Evolutionary conservation across 306 rosid species (phyloP), one percentile per base, ranked within the genome.

Genomic region (Erythrophleum fordii): DNA sequence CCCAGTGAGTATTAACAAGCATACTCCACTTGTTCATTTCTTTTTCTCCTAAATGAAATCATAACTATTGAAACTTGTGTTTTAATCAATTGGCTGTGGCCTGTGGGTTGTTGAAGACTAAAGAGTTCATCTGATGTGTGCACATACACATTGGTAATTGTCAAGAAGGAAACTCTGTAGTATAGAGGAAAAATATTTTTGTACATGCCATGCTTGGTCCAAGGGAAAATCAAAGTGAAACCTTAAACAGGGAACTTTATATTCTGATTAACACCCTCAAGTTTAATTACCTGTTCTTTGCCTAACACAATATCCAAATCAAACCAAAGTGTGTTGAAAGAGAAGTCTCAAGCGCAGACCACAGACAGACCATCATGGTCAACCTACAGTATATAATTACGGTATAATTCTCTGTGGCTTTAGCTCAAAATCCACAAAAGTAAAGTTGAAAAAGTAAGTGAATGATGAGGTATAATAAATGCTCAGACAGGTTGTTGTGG

Each of bases 401-500:
- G 23, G 0, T 23, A 56, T 28, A 5, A 56, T 56, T 56, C 34
- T 14, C 28, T 8, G 23, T 14, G 25, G 64, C 17, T 23, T 56
- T 56, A 10, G 34, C 34, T 34, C 25, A 58, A 58, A 23, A 17
- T 58, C 64, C 8, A 10, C 25, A 58, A 25, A 58, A 58, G 31
- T 25, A 58, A 58, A 5, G 18, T 23, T 0, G 8, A 14, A 58
- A 58, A 23, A 53, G 26, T 2, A 34, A 46, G 61, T 74, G 75
- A 75, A 59, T 68, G 45, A 42, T 31, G 35, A 66, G 49, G 71
- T 66, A 62, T 62, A 62, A 69, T 29, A 66, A 81, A 68, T 67
- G 29, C n/a, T 42, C 59, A 60, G 72, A 55, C 29, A 37, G 26
- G 42, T 69, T 65, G 14, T 56, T 75, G 64, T 34, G 51, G 52